Evolutionary conservation across 2,329 filamentous ascomycete genomes (phyloP).

Genomic region (Arthrobotrys iridis): DNA sequence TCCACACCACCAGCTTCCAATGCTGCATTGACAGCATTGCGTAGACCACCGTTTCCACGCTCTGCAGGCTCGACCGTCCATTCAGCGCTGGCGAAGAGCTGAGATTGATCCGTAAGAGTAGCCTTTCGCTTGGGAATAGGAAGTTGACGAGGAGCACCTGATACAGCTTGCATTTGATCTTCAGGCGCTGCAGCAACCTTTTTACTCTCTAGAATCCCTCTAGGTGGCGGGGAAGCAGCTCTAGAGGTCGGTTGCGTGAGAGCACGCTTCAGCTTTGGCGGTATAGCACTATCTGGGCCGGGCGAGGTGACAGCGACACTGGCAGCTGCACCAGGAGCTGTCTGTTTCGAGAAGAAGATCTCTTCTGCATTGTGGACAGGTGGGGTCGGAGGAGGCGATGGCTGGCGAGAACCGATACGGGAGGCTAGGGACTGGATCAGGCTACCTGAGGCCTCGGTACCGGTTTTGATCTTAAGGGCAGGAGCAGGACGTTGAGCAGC

Average conservation of each 20-base stretch:
- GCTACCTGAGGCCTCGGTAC: constrained; percentile 55
- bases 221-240: constrained; percentile 56
- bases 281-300: constrained; percentile 24
- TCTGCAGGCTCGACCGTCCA: constrained; percentile 87
- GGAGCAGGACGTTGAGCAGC: constrained; percentile 60
- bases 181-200: constrained; percentile 29
- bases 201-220: constrained; percentile 54
- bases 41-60: constrained; percentile 90
- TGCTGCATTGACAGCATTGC: constrained; percentile 85
- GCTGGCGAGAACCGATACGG: constrained; percentile 59
- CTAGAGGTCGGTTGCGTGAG: constrained; percentile 58
- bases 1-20: constrained; percentile 73
- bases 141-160: constrained; percentile 50
- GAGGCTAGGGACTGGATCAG: constrained; percentile 55
- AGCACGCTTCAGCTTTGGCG: constrained; percentile 43
- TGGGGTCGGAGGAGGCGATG: constrained; percentile 66
- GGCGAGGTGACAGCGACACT: not conserved
- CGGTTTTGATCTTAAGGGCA: constrained; percentile 56
- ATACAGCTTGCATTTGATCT: constrained; percentile 49
- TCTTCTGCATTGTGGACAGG: constrained; percentile 65
- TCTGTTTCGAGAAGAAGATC: constrained; percentile 38
- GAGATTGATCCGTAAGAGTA: constrained; percentile 71
- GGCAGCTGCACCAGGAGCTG: constrained; percentile 9
- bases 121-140: constrained; percentile 61
- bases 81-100: constrained; percentile 76